Evolutionary conservation across 148 eudicot species (phyloP), one percentile per base, ranked within the genome.

Genomic region (Nyssa sinensis): DNA sequence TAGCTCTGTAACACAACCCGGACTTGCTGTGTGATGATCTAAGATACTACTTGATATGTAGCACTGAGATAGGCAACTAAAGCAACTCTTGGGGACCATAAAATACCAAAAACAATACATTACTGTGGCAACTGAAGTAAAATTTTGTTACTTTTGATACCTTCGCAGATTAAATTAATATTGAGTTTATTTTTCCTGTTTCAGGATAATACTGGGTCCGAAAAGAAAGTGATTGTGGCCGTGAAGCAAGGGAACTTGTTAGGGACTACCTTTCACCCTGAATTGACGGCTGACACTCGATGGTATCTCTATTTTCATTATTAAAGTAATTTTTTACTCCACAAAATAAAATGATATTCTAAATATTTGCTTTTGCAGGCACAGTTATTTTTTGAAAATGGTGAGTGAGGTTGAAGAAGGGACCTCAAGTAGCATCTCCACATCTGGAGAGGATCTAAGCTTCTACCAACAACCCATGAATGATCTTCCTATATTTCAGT

Each of bases 261-360:
- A 24, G 97, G 87, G 62, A 95, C 97, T 69, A 94, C 98, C 84
- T 95, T 95, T 66, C 98, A 95, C 76, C 98, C 98, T 19, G 98
- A 95, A 75, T 71, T 95, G 76, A 95, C 98, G 10, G 90, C 94
- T 35, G 98, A 92, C 66, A 87, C 88, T 60, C 79, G 98, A 83
- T 94, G 98, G 98, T 89, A 55, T 55, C n/a, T 55, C 5, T 55
- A 21, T 55, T 55, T 55, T 55, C n/a, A n/a, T n/a, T n/a, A n/a
- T n/a, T n/a, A n/a, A n/a, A n/a, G n/a, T n/a, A n/a, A n/a, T n/a
- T n/a, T n/a, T n/a, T n/a, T n/a, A n/a, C n/a, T n/a, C n/a, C n/a
- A n/a, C n/a, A n/a, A n/a, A n/a, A n/a, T n/a, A n/a, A n/a, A n/a
- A n/a, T n/a, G n/a, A n/a, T n/a, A n/a, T n/a, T n/a, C n/a, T n/a